Base-by-base conservation (phyloP, 331 rosid species). In the Saraca asoca region DNA sequence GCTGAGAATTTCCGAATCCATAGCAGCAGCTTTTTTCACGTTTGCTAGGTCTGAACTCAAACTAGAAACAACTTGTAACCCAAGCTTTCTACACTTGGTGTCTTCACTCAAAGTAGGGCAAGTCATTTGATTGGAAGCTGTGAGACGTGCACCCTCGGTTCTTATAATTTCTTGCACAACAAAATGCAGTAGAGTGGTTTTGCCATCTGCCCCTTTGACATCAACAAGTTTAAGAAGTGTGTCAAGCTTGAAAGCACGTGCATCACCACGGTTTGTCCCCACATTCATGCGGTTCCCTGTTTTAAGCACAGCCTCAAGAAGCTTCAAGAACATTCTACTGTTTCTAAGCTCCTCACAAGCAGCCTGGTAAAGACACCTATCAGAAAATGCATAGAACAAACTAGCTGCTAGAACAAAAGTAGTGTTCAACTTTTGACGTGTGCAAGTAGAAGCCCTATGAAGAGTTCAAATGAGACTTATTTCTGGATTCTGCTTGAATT, bases 251-350 rank as follows among this genome's bases (percentile, higher is more conserved):
- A 94, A 94, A 65, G 99, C 99, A 10, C 83, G 96, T 1, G 96
- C 99, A 64, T 94, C 99, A 0, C 99, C 99, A 0, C 99, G 97
- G 74, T 88, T 94, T 7, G 99, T 94, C 72, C 99, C 99, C 20
- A 90, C 97, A 2, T 94, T 94, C 99, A 94, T 94, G 6, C 99
- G 88, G 78, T 94, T 94, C 39, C 98, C 97, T 0, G 99, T 94
- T 83, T 94, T 94, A n/a, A 94, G 91, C 43, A 94, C 99, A 5
- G 99, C 97, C 73, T 94, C 96, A 20, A 94, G 83, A 63, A 94
- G 97, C 84, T 94, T 94, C 78, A 90, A 78, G 81, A 94, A 94
- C 97, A 94, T 90, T 69, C 95, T 83, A 77, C 95, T 88, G 73
- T 79, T 94, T 74, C 90, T 85, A 75, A 94, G 78, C 78, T 94